Conservation (phyloP, 305 asterid species). For the Fraxinus nigra region DNA sequence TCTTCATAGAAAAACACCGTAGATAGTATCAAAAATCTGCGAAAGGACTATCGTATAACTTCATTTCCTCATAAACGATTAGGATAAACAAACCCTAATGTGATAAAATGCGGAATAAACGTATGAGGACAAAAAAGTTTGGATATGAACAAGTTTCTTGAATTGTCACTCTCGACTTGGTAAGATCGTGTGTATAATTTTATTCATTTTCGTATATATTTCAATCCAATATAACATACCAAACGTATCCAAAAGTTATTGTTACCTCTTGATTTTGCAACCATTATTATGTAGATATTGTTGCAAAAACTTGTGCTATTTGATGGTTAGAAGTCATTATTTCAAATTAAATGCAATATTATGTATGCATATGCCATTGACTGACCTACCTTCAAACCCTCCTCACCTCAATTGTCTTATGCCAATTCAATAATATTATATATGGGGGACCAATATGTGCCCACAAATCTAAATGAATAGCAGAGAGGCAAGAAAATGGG, state of each 20-base stretch:
- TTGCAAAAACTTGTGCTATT: not conserved
- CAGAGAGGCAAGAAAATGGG: not conserved
- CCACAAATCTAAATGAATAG: not conserved
- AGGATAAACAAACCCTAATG: not conserved
- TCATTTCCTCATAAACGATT: not conserved
- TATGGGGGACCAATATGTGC: not conserved
- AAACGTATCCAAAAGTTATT: not conserved
- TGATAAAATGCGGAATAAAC: not conserved
- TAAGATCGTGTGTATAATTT: not conserved
- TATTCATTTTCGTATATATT: not conserved
- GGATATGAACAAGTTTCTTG: not conserved
- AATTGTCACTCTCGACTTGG: not conserved
- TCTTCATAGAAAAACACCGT: not conserved
- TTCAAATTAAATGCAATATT: not conserved
- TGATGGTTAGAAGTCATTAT: slow-evolving; percentile 1
- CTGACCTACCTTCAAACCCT: not conserved
- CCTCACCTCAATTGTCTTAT: not conserved
- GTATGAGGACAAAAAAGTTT: not conserved
- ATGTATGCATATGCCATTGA: not conserved
- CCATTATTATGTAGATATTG: not conserved
- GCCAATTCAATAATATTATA: not conserved
- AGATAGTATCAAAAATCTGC: not conserved
- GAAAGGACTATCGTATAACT: not conserved
- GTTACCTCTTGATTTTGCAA: not conserved
- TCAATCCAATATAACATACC: not conserved